Evolutionary conservation across 2,329 filamentous ascomycete species (phyloP), one percentile per base, ranked within the genome.

Genomic region (Aspergillus puulaauensis): DNA sequence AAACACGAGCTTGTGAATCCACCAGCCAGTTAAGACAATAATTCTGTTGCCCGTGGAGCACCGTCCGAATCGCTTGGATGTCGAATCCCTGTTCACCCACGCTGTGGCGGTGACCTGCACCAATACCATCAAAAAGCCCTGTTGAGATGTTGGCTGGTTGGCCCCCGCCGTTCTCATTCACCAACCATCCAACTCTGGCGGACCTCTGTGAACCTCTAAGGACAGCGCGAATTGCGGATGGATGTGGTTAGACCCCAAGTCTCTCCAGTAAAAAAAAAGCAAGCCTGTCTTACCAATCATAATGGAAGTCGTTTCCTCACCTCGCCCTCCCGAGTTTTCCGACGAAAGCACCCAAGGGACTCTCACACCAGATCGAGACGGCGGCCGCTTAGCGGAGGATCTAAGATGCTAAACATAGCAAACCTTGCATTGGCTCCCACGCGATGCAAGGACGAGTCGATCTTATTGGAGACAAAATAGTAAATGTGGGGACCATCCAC

Each of bases 371-470:
- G 56, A 58, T 58, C 51, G 51, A 58, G 52, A 52, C 40, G 37
- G 23, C 48, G 47, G 35, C 17, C 41, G 50, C 47, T 46, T 62
- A 62, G 63, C 55, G 61, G 61, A 24, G 60, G 64, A 66, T 66
- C 63, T 61, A 63, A 58, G 59, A 57, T 66, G 60, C 64, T 65
- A 66, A 66, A 66, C 62, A 61, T 66, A 66, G 64, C 59, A 63
- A 59, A 56, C 58, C 63, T 63, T 64, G 60, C 64, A 66, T 65
- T 58, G 59, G 61, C 33, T 48, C 39, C 40, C 51, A 54, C 27
- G 43, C 55, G 53, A 62, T 61, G 62, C 52, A 59, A 60, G 57
- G 39, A 39, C 41, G 17, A 23, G 12, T 8, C 11, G 4, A 17
- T 48, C 9, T 58, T 24, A 61, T 64, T 61, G 61, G 59, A n/a